Percentiles rank a stretch among this genome's conserved stretches.
These are phyloP conservation scores for Alternaria ventricosa DNA, from an alignment of 2,329 filamentous ascomycete species.

Conservation along the genomic window DNA sequence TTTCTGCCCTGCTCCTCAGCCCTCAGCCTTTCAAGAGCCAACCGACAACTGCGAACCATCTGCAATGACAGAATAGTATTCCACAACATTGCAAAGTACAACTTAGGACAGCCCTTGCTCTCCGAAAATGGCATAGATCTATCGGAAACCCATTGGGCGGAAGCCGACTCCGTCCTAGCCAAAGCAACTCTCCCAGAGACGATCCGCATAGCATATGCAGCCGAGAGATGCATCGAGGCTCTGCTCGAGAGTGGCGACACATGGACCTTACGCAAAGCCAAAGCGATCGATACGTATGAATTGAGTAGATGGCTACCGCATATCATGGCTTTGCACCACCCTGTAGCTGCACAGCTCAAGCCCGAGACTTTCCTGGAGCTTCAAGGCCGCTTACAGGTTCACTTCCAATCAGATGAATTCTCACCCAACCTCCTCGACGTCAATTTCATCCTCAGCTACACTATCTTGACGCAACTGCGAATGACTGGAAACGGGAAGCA, in stretches of 20 bases:
- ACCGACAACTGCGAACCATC: constrained; percentile 16
- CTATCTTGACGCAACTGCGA: constrained; percentile 12
- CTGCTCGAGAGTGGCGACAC: background rate
- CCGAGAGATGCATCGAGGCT: constrained; percentile 14
- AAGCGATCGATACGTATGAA: background rate
- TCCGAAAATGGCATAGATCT: too few species aligned
- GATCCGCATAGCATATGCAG: constrained; percentile 23
- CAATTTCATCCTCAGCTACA: constrained; percentile 24
- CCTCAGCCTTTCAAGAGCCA: constrained; percentile 18
- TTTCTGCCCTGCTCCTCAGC: constrained; percentile 23
- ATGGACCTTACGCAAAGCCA: constrained; percentile 1
- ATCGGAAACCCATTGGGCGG: constrained; percentile 8
- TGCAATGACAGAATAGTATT: constrained; percentile 28
- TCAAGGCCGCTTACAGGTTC: constrained; percentile 15
- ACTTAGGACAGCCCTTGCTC: background rate
- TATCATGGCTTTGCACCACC: constrained; percentile 25
- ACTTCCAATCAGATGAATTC: background rate
- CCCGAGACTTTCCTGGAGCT: constrained; percentile 16
- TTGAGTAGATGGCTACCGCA: constrained; percentile 31
- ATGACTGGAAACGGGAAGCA: background rate
- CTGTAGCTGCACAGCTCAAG: constrained; percentile 12
- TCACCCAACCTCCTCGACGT: constrained; percentile 15
- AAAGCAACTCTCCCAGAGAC: constrained; percentile 9
- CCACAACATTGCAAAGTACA: constrained; percentile 18
- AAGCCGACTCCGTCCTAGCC: constrained; percentile 12